Percentiles rank a stretch among this genome's conserved stretches.
Evolutionary conservation across 2,329 filamentous ascomycete species (phyloP).

Genomic region (Chrysoporthe cubensis): DNA sequence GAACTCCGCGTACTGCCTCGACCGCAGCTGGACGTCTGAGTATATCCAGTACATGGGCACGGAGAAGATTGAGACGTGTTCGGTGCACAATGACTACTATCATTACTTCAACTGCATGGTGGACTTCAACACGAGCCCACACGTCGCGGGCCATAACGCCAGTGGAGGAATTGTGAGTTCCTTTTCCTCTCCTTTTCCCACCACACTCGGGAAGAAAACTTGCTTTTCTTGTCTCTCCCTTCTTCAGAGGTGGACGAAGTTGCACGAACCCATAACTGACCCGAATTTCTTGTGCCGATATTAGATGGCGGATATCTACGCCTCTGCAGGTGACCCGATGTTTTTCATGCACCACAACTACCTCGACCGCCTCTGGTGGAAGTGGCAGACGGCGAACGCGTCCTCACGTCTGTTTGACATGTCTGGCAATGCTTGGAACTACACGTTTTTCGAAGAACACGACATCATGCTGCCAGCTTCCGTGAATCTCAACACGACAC

Average conservation of each 20-base stretch:
- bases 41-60: slow-evolving; percentile 18
- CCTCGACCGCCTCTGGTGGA: slow-evolving; percentile 34
- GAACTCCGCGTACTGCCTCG: slow-evolving; percentile 20
- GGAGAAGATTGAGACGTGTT: slow-evolving; percentile 11
- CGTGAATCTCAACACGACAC: slow-evolving; percentile 1
- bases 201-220: background rate
- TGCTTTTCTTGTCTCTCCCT: background rate
- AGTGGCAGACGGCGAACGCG: slow-evolving; percentile 30
- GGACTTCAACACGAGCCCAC: slow-evolving; percentile 6
- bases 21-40: slow-evolving; percentile 10
- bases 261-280: background rate
- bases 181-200: background rate
- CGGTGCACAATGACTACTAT: slow-evolving; percentile 16
- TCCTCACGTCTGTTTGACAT: slow-evolving; percentile 11
- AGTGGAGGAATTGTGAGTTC: slow-evolving; percentile 4
- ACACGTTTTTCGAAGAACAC: background rate
- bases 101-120: background rate
- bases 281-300: too few relatives aligned
- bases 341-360: slow-evolving; percentile 42
- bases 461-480: slow-evolving; percentile 9
- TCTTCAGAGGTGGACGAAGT: background rate
- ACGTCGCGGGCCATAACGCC: slow-evolving; percentile 1
- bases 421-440: slow-evolving; percentile 20
- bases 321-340: slow-evolving; percentile 35
- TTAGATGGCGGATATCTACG: slow-evolving; percentile 29